phyloP scores from a whole-genome alignment of 1,139 yeast genomes.

The Kurtzmaniella quercitrusa region DNA sequence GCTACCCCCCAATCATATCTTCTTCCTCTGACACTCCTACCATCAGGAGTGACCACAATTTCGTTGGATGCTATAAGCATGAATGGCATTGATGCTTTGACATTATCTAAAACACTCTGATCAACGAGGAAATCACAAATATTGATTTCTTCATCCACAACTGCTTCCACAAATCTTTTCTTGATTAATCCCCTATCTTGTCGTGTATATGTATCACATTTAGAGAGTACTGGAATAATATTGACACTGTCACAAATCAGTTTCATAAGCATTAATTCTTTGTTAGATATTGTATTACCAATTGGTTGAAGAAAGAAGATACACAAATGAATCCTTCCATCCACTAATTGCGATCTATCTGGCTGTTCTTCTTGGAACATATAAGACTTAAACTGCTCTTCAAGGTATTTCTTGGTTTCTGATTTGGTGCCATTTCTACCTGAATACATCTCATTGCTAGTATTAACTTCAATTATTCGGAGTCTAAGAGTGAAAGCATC shows the following conservation, averaged over 20 bases:
- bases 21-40: slow-evolving; percentile 54
- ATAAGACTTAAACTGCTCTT: slow-evolving; percentile 53
- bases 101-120: slow-evolving; percentile 25
- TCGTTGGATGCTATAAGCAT: slow-evolving; percentile 54
- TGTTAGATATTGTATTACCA: slow-evolving; percentile 46
- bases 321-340: slow-evolving; percentile 72
- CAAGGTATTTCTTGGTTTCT: slow-evolving; percentile 49
- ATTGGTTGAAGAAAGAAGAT: slow-evolving; percentile 65
- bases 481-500: slow-evolving; percentile 47
- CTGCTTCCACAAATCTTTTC: slow-evolving; percentile 33
- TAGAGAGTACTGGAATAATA: slow-evolving; percentile 71
- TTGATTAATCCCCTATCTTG: slow-evolving; percentile 42
- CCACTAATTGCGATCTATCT: slow-evolving; percentile 41
- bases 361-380: slow-evolving; percentile 76
- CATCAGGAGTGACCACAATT: slow-evolving; percentile 23
- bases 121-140: slow-evolving; percentile 55
- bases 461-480: slow-evolving; percentile 34
- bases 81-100: slow-evolving; percentile 48
- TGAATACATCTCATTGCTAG: neutral
- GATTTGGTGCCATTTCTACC: neutral
- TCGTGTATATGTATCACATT: slow-evolving; percentile 62
- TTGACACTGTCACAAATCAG: slow-evolving; percentile 62
- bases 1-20: slow-evolving; percentile 71
- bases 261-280: slow-evolving; percentile 69
- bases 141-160: slow-evolving; percentile 46